phyloP scores from a whole-genome alignment of 1,284 basidiomycete genomes.

The Ustanciosporium gigantosporum region DNA sequence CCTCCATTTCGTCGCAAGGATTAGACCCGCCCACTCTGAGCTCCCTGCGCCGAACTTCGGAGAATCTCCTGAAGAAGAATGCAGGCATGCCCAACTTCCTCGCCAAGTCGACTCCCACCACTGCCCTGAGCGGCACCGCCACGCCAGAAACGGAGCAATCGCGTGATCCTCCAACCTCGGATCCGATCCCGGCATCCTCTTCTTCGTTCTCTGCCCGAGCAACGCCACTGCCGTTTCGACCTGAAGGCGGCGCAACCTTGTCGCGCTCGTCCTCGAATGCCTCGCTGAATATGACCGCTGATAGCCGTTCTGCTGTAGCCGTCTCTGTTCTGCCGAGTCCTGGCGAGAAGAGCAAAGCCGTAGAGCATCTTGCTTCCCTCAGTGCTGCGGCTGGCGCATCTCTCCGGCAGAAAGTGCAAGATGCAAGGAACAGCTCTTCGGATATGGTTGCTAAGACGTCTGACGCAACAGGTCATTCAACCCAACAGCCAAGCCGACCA shows the following conservation, averaged over 20 bases:
- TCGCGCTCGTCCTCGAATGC: background rate
- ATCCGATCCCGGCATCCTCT: background rate
- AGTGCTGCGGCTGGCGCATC: slow-evolving; percentile 43
- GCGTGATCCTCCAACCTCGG: slow-evolving; percentile 2
- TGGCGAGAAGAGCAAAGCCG: slow-evolving; percentile 36
- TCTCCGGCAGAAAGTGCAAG: slow-evolving; percentile 21
- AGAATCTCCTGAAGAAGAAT: slow-evolving; percentile 28
- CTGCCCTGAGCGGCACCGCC: slow-evolving; percentile 35
- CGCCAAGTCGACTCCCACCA: slow-evolving; percentile 30
- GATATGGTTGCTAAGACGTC: no score
- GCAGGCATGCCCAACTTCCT: slow-evolving; percentile 26
- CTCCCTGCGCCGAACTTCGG: slow-evolving; percentile 19
- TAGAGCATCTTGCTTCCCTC: slow-evolving; percentile 43
- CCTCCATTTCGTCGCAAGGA: background rate
- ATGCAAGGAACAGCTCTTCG: no score
- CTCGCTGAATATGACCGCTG: no score
- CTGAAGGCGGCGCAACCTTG: background rate
- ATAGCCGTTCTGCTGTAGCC: no score
- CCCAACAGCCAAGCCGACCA: slow-evolving; percentile 17
- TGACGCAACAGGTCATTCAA: background rate
- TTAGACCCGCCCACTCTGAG: slow-evolving; percentile 8
- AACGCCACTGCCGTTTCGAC: no score
- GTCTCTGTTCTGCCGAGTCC: background rate
- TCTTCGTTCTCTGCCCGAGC: slow-evolving; percentile 1
- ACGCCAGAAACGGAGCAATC: slow-evolving; percentile 33